Evolutionary conservation across 2,329 filamentous ascomycete genomes (phyloP), one percentile per base, ranked within the genome.

Genomic region (Cytospora schulzeri): DNA sequence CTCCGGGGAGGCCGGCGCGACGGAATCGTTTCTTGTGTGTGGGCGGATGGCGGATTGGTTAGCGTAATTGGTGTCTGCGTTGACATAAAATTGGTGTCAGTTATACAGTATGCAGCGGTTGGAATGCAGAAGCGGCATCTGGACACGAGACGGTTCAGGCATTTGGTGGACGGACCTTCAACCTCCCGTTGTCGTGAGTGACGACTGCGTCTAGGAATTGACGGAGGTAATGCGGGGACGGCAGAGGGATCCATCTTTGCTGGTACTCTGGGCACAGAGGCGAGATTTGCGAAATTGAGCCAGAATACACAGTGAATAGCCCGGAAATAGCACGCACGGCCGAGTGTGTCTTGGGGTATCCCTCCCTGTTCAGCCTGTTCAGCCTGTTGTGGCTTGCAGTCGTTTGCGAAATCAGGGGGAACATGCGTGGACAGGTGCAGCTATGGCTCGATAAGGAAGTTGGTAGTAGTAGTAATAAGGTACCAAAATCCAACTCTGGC

Each of bases 1-100:
- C 73, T 91, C 88, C 64, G 90, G 89, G 57, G 86, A 86, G 17
- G 85, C 81, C 50, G 83, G 79, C 29, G 78, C 72, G 53, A 78
- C 62, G 67, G 68, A 62, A 17, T 62, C 60, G 60, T 56, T 60
- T 26, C 62, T 50, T 26, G 38, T 41, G 62, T 59, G 58, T 31
- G 62, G 22, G 24, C 58, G 65, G 24, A 60, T 33, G 31, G 57
- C 55, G 26, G 55, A 33, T 48, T 62, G 63, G n/a, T 14, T 52
- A 33, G 57, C 62, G 63, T 59, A 66, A 66, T 54, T 53, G 50
- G 58, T 58, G 55, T 65, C 65, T 65, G 62, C 26, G 35, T 29
- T 22, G 52, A 14, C 38, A 38, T 63, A 63, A 66, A 66, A 64
- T 57, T 66, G 60, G 61, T 63, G 57, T 64, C 57, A 66, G 64